Evolutionary conservation across 345 rosid genomes (phyloP), one percentile per base, ranked within the genome.

Genomic region (Dipteronia dyeriana): DNA sequence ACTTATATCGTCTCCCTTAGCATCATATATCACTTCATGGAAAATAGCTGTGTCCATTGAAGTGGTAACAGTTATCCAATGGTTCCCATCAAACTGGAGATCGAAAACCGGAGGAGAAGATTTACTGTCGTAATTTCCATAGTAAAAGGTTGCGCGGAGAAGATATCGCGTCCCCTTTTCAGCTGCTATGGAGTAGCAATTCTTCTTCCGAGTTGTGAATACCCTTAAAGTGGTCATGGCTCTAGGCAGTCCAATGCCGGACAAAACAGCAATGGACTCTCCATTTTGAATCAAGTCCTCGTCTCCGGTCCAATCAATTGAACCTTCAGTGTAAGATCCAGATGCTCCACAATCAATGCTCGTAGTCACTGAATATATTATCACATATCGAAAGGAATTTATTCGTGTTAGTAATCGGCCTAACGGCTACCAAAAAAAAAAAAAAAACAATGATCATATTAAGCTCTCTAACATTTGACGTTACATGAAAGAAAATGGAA

Each of bases 81-180:
- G 54, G 38, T 85, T 83, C 16, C 86, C 90, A 51, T 85, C 88
- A 26, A 81, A 78, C 12, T 71, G 84, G 1, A 87, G 76, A 23
- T 70, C 86, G 16, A 87, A 87, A 8, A 60, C 60, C 0, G 84
- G 87, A 12, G 90, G 88, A 19, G 81, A 38, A 25, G 82, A 75
- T 68, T 85, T 81, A 5, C 54, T 19, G 73, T 87, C 90, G 20
- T 87, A 83, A 39, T 87, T 81, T 17, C 87, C 88, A 17, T 87
- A 83, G 70, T 65, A 80, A 63, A 83, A 87, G 47, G 71, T 79
- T 2, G 85, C 84, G 1, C 84, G 76, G 13, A 85, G 76, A 10
- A 80, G 78, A 54, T 80, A 68, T 23, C 73, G 43, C 2, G 63
- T 47, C 3, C 84, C 83, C 38, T 64, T 64, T 1, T 2, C 63